Conservation (phyloP, 306 rosid genomes). For the Trifolium pratense region DNA sequence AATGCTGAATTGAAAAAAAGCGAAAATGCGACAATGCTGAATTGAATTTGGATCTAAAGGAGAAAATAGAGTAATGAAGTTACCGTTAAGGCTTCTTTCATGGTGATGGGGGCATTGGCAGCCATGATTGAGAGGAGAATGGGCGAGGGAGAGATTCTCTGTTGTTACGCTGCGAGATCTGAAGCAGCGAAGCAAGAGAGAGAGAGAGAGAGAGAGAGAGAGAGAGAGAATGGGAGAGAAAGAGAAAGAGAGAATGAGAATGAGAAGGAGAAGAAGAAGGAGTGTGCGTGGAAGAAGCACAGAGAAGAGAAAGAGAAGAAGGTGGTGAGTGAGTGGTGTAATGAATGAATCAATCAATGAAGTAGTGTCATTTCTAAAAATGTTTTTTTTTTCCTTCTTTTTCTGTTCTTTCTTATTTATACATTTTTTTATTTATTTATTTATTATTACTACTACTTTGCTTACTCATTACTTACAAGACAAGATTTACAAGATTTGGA, state of each 20-base stretch:
- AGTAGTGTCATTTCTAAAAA: constrained; percentile 38
- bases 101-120: constrained; percentile 70
- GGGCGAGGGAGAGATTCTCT: neutral
- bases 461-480: neutral
- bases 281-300: constrained; percentile 37
- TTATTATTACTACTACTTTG: neutral
- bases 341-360: neutral
- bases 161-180: constrained; percentile 47
- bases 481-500: neutral
- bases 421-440: neutral
- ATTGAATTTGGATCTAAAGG: constrained; percentile 35
- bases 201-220: neutral
- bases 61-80: neutral
- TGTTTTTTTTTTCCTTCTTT: constrained; percentile 6
- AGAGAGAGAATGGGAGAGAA: too few species aligned
- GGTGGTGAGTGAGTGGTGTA: neutral
- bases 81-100: constrained; percentile 78
- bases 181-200: constrained; percentile 43
- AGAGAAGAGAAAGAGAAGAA: neutral
- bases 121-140: constrained; percentile 52
- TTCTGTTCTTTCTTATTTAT: constrained; percentile 3
- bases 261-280: constrained; percentile 39
- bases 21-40: constrained; percentile 17
- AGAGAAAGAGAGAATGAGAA: neutral
- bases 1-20: neutral